Conservation (phyloP, 176 grass and related monocot genomes). For the Zizania latifolia region DNA sequence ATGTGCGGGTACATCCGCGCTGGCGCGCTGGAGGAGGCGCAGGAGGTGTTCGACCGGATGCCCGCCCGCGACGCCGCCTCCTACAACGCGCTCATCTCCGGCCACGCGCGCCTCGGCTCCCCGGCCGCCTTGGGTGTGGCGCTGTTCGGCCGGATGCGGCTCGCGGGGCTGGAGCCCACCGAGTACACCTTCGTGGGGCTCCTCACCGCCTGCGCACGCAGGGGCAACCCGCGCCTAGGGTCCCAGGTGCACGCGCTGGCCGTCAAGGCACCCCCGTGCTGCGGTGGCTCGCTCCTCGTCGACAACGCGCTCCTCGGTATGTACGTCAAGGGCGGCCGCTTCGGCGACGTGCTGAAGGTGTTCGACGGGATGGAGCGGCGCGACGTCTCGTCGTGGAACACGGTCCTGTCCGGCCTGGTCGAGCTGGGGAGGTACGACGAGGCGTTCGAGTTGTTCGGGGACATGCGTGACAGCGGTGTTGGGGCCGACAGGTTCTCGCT, state of each 20-base stretch:
- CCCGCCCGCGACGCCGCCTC: slow-evolving; percentile 37
- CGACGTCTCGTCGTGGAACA: slow-evolving; percentile 66
- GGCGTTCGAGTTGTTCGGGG: slow-evolving; percentile 49
- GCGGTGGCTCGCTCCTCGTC: slow-evolving; percentile 32
- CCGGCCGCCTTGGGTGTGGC: neutral
- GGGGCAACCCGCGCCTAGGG: slow-evolving; percentile 36
- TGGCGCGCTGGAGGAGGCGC: slow-evolving; percentile 32
- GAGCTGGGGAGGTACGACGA: slow-evolving; percentile 54
- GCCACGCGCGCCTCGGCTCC: slow-evolving; percentile 35
- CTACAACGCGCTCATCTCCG: slow-evolving; percentile 55
- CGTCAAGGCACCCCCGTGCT: slow-evolving; percentile 41
- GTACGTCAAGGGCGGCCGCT: slow-evolving; percentile 43
- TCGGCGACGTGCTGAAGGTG: slow-evolving; percentile 26
- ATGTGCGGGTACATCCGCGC: slow-evolving; percentile 49
- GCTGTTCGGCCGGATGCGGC: slow-evolving; percentile 46
- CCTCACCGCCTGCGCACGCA: slow-evolving; percentile 55
- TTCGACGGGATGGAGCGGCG: slow-evolving; percentile 42
- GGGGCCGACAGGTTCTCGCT: slow-evolving; percentile 38
- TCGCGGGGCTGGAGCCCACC: slow-evolving; percentile 26
- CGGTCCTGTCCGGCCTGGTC: slow-evolving; percentile 41
- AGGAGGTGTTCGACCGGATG: slow-evolving; percentile 37
- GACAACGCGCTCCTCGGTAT: slow-evolving; percentile 55
- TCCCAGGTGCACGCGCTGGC: slow-evolving; percentile 58
- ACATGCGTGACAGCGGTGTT: slow-evolving; percentile 38
- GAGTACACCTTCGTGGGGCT: slow-evolving; percentile 59